phyloP scores from a whole-genome alignment of 345 rosid genomes.

The Euphorbia peplus region DNA sequence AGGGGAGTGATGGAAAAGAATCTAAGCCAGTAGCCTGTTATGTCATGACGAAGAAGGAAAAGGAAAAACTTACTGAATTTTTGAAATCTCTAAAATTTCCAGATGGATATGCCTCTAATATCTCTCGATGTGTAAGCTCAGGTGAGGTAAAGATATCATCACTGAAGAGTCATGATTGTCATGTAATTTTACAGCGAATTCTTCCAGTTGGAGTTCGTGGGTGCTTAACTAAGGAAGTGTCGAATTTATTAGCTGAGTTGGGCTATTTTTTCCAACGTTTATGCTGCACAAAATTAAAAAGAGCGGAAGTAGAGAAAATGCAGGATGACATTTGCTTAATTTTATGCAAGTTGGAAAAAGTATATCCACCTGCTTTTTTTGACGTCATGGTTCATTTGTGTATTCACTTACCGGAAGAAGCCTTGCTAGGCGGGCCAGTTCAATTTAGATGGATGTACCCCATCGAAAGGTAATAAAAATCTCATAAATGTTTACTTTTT shows the following conservation, averaged over 20 bases:
- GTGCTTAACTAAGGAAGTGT: too few species aligned
- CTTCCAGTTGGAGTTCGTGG: too few species aligned
- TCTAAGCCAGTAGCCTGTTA: background rate
- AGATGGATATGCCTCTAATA: too few species aligned
- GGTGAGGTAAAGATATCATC: too few species aligned
- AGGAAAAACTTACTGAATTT: background rate
- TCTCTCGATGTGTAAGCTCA: too few species aligned
- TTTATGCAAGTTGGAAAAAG: background rate
- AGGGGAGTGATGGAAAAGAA: background rate
- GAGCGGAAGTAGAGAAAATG: background rate
- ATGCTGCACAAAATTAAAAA: background rate
- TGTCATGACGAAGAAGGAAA: background rate
- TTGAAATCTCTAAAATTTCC: background rate
- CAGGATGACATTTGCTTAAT: background rate
- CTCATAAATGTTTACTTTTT: too few species aligned
- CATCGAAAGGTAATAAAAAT: too few species aligned
- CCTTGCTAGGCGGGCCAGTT: background rate
- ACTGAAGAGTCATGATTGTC: too few species aligned
- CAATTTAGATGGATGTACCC: background rate
- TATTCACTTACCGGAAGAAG: background rate
- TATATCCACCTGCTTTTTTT: slow-evolving; percentile 5
- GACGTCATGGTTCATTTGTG: background rate
- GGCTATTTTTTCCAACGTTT: background rate
- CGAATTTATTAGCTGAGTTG: too few species aligned
- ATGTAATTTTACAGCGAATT: too few species aligned